Conservation (phyloP, 2,329 filamentous ascomycete genomes). For the Capronia americana region DNA sequence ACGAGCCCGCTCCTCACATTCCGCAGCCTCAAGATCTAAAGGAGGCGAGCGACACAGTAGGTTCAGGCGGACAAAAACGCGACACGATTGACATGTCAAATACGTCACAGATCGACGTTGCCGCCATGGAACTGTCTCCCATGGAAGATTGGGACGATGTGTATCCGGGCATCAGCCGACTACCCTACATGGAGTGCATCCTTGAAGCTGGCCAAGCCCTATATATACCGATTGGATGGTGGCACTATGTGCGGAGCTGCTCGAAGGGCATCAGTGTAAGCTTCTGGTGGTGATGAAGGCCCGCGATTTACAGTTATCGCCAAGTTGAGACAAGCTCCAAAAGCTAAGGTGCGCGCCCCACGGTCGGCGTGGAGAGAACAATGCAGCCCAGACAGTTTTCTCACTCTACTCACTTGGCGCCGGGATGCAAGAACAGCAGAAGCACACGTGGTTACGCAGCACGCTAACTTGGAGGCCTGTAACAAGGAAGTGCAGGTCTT, state of each 20-base stretch:
- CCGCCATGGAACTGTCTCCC: conserved; percentile 65
- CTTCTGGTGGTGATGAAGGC: conserved; percentile 76
- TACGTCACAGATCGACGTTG: conserved; percentile 80
- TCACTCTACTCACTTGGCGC: neutral
- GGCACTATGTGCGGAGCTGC: conserved; percentile 92
- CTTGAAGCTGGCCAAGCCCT: conserved; percentile 81
- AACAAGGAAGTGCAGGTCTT: neutral
- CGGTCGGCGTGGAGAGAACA: neutral
- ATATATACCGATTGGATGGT: conserved; percentile 94
- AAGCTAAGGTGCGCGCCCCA: neutral
- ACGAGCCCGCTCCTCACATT: conserved; percentile 37
- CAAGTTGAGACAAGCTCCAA: neutral
- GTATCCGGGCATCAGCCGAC: conserved; percentile 63
- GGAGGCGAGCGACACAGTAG: neutral
- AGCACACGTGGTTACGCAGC: conserved; percentile 9
- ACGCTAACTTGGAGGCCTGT: neutral
- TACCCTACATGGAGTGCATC: conserved; percentile 75
- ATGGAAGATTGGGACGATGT: conserved; percentile 51
- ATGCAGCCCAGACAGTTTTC: neutral
- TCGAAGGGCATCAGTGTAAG: conserved; percentile 91
- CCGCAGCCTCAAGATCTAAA: conserved; percentile 13
- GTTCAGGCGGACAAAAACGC: conserved; percentile 55
- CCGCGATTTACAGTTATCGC: neutral
- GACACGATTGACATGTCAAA: conserved; percentile 87
- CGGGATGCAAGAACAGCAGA: neutral